A percentile compares a stretch with the other conserved stretches of the same genome.
Conservation (phyloP, 371 early-diverging fungal genomes). For the Syncephalastrum racemosum region DNA sequence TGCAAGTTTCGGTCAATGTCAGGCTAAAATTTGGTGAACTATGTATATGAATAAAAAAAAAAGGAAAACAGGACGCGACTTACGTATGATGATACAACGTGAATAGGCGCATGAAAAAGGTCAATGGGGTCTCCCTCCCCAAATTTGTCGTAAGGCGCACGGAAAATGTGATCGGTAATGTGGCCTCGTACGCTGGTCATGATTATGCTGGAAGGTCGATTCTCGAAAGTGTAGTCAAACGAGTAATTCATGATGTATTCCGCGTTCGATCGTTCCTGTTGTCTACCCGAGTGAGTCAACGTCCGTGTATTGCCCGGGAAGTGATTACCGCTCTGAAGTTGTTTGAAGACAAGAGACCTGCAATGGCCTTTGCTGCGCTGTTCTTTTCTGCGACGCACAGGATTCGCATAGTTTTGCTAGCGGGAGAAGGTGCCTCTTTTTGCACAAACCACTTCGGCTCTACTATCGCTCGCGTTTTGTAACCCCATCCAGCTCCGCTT, state of each 20-base stretch:
- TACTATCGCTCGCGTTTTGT: no score
- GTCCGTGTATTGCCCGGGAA: constrained; percentile 2
- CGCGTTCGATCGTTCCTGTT: constrained; percentile 26
- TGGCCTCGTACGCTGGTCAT: constrained; percentile 93
- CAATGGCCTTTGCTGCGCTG: constrained; percentile 92
- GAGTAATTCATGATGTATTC: constrained; percentile 79
- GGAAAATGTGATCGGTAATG: constrained; percentile 68
- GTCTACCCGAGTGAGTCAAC: background rate
- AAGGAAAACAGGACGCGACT: background rate
- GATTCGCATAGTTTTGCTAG: constrained; percentile 49
- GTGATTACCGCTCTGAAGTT: constrained; percentile 31
- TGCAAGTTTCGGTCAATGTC: no score
- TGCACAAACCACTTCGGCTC: no score
- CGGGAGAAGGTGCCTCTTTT: no score
- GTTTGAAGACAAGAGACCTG: constrained; percentile 72
- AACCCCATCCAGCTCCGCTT: no score
- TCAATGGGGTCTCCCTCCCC: constrained; percentile 42
- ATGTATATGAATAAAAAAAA: background rate
- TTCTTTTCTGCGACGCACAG: constrained; percentile 99
- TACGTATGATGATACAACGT: no score
- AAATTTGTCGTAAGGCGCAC: constrained; percentile 61
- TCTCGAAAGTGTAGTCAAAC: constrained; percentile 65
- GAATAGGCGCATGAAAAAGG: constrained; percentile 59
- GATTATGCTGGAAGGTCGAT: constrained; percentile 61
- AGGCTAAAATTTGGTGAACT: no score